Evolutionary conservation across 768 basidiomycete species (phyloP), one percentile per base, ranked within the genome.

Genomic region (Mycena albidolilacea): DNA sequence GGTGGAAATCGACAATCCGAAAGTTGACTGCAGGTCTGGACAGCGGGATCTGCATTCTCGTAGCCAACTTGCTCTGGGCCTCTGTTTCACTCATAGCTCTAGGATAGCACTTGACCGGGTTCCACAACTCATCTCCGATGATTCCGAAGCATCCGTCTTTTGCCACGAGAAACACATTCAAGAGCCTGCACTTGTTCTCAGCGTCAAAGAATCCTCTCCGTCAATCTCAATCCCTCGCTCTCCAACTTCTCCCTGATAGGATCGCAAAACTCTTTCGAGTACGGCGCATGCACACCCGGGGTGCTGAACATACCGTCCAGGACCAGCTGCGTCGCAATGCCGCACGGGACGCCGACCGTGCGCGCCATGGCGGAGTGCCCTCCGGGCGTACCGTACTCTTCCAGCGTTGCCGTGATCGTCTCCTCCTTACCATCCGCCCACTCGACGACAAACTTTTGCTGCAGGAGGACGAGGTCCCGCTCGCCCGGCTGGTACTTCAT

Each of bases 381-480:
- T 74, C 82, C 79, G 59, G 93, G 90, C 68, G 87, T 89, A 41
- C 97, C 97, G 79, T 97, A 97, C 67, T 88, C 90, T 82, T 98
- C 95, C 23, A 98, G 88, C 7, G 97, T 97, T 58, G 97, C 95
- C 3, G 97, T 98, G 78, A 95, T 84, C 30, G 90, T 96, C 86
- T 97, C 90, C 92, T 88, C 84, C 55, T 83, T 87, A 54, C 97
- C 97, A 78, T 98, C 95, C 39, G 88, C 87, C 90, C 93, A 94
- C 80, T 97, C 92, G 55, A 99, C 92, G 77, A 95, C 84, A 80
- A 98, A 99, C 86, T 97, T 97, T 89, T 99, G 97, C 85, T 98
- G 97, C 69, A 99, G 90, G 91, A 98, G 95, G 72, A 99, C 94
- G 72, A 98, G 90, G 82, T 99, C 97, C 19, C 95, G 92, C 84